Base-by-base conservation (phyloP, 225 moss, liverwort and hornwort species). In the Sphagnum contortum region DNA sequence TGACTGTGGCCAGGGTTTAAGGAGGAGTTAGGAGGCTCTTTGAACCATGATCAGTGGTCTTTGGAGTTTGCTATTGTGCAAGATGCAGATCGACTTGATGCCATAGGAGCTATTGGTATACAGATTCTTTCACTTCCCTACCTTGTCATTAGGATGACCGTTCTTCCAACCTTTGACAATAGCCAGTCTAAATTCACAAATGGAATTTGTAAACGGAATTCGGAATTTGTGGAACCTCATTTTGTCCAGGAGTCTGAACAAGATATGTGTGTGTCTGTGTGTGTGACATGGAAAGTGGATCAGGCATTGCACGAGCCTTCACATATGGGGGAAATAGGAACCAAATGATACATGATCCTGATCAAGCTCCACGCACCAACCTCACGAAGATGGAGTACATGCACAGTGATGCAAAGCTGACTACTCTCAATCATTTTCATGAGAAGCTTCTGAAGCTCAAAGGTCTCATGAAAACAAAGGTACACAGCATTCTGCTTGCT, bases 31-130 rank as follows among this genome's bases (percentile, higher is more conserved):
- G 77, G 57, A 67, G 74, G 66, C 59, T 71, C 72, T 61, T 73
- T 71, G 61, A 65, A 66, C 54, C 29, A 29, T 29, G 50, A 12
- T 12, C 64, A 70, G 45, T 71, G 62, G 60, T 70, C 70, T 51
- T 84, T 80, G 4, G 94, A 91, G 80, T 80, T 94, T 77, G 86
- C 77, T 68, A 86, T 94, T 68, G 91, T 94, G 5, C 94, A 91
- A 74, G 94, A 94, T 72, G 94, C 94, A 13, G 94, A 94, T 66
- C 91, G 94, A 55, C 82, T 94, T 47, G 94, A 94, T 75, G 94
- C 91, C 66, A 91, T 94, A 53, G 94, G 94, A 51, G 91, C 94
- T 60, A 94, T 94, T 72, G 94, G 94, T 94, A 80, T 73, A 73
- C 62, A 10, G 12, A 9, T 29, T 54, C 9, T 6, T 44, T 10